phyloP scores from a whole-genome alignment of 192 early-diverging fungal genomes.

The Backusella tarrabulga region DNA sequence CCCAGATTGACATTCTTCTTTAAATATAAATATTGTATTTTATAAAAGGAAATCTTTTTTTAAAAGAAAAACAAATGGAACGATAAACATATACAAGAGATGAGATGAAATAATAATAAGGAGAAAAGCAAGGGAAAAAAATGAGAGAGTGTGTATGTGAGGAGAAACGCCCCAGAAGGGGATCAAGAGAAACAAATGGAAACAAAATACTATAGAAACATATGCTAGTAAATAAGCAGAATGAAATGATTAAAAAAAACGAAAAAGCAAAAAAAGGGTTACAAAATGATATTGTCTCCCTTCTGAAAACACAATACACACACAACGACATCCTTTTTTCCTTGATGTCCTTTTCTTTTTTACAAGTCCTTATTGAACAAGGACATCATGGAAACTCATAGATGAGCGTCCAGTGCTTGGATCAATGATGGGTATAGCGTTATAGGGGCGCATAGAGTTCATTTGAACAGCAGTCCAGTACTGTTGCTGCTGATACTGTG shows the following conservation, averaged over 20 bases:
- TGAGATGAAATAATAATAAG: slow-evolving; percentile 1
- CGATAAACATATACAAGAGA: slow-evolving; percentile 6
- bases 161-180: neutral
- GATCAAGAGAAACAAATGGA: neutral
- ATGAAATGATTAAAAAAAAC: neutral
- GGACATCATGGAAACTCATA: slow-evolving; percentile 17
- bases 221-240: neutral
- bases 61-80: slow-evolving; percentile 8
- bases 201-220: neutral
- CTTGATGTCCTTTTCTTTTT: neutral
- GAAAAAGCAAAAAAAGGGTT: slow-evolving; percentile 3
- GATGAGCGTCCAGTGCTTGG: neutral
- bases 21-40: slow-evolving; percentile 1
- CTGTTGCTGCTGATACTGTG: slow-evolving; percentile 3
- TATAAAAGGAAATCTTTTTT: neutral
- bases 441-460: neutral
- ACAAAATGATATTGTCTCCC: neutral
- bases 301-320: neutral
- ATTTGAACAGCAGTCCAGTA: neutral
- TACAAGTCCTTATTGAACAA: slow-evolving; percentile 16
- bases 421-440: neutral
- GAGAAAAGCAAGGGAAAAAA: neutral
- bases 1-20: slow-evolving; percentile 6
- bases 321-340: neutral
- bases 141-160: neutral